Evolutionary conservation across 768 basidiomycete genomes (phyloP).

Genomic region (Collybia sordida): DNA sequence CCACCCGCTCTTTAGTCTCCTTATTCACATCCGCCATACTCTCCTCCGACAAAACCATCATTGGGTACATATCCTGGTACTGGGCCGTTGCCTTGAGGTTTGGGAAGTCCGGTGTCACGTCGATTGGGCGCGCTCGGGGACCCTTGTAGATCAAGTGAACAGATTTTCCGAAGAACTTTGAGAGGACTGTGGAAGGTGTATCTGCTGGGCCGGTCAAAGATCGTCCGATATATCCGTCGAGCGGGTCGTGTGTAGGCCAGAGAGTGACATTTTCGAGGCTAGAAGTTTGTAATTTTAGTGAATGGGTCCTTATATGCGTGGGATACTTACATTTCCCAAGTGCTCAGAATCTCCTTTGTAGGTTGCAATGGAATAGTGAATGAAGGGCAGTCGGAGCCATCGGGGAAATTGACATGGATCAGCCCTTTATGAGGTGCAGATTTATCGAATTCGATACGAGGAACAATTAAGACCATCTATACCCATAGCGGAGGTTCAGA

Average conservation of each 20-base stretch:
- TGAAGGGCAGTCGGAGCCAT: conserved; percentile 39
- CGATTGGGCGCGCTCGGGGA: conserved; percentile 36
- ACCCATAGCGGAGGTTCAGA: not conserved
- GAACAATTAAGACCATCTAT: conserved; percentile 67
- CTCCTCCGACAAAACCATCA: conserved; percentile 68
- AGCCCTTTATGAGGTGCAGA: conserved; percentile 28
- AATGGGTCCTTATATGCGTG: conserved; percentile 14
- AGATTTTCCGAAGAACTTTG: conserved; percentile 54
- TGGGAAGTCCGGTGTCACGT: conserved; percentile 55
- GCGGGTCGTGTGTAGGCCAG: conserved; percentile 33
- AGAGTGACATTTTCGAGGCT: conserved; percentile 56
- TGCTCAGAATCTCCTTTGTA: conserved; percentile 38
- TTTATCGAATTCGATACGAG: conserved; percentile 46
- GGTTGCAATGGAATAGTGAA: conserved; percentile 61
- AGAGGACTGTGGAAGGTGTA: conserved; percentile 54
- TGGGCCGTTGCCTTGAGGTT: conserved; percentile 51
- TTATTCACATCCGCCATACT: conserved; percentile 53
- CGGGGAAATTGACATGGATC: conserved; percentile 59
- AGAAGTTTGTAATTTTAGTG: not conserved
- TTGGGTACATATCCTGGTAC: conserved; percentile 73
- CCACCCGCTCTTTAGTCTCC: conserved; percentile 45
- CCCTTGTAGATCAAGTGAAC: conserved; percentile 70
- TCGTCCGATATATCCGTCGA: conserved; percentile 68
- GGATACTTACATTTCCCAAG: conserved; percentile 50
- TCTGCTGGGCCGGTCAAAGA: conserved; percentile 28